Conservation (phyloP, 2,329 filamentous ascomycete species). For the Colletotrichum melonis region DNA sequence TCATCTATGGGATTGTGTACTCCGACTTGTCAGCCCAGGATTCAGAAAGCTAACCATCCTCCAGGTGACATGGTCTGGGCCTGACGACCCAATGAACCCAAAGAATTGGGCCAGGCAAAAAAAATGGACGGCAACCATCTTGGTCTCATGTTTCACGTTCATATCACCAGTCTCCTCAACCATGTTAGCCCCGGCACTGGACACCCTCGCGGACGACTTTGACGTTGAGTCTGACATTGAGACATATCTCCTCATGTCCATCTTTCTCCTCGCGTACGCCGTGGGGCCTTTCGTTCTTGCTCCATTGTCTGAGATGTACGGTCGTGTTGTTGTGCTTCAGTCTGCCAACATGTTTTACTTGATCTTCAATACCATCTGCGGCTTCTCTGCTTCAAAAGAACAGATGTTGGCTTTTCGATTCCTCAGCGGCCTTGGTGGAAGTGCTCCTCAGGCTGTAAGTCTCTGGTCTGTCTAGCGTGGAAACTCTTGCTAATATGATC, state of each 20-base stretch:
- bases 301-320: conserved; percentile 64
- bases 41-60: neutral
- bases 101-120: conserved; percentile 57
- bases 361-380: conserved; percentile 65
- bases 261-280: conserved; percentile 69
- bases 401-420: conserved; percentile 63
- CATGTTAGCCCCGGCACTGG: conserved; percentile 61
- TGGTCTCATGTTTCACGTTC: conserved; percentile 58
- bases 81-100: conserved; percentile 53
- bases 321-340: conserved; percentile 58
- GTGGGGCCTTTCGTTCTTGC: conserved; percentile 64
- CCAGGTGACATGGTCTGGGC: conserved; percentile 56
- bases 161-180: conserved; percentile 67
- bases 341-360: conserved; percentile 61
- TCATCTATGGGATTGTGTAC: neutral
- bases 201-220: conserved; percentile 56
- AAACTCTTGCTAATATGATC: neutral
- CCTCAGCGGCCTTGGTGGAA: conserved; percentile 58
- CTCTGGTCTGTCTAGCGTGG: too few species aligned
- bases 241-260: conserved; percentile 65
- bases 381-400: conserved; percentile 55
- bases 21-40: neutral
- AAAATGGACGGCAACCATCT: conserved; percentile 49
- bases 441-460: conserved; percentile 56
- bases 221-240: conserved; percentile 54